Evolutionary conservation across 2,329 filamentous ascomycete genomes (phyloP), one percentile per base, ranked within the genome.

Genomic region (Cordyceps cicadae): DNA sequence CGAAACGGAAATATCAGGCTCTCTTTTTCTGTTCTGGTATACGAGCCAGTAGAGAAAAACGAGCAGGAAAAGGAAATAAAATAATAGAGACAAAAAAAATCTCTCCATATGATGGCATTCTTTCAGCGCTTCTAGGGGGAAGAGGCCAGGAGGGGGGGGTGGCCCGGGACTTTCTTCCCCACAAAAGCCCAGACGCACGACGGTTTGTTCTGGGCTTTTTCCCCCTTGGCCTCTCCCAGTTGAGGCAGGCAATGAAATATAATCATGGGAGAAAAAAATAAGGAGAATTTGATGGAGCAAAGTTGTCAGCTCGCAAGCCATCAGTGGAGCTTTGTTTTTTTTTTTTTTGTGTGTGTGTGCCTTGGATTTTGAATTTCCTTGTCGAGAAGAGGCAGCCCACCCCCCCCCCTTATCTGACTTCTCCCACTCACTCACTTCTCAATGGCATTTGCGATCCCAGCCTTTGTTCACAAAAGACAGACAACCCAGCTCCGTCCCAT

Each of bases 1-100:
- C 53, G 53, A 41, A 55, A 55, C 53, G 41, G 53, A 41, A 55
- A 53, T 53, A 53, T 52, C 32, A 53, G 29, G 21, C 11, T 14
- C 19, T 48, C 45, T 21, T 17, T 11, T 12, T 46, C 15, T 24
- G 19, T 2, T 24, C 15, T 11, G 9, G 21, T 12, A 48, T 24
- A 48, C 45, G 19, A 48, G 12, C 45, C 45, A 24, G 14, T 2
- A 34, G 15, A 14, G n/a, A 32, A 32, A 51, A 34, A 51, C 24
- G 8, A 4, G 14, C 21, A 46, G 9, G 19, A 48, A 48, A 26
- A 48, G 21, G 45, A 48, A 48, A 48, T 15, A 48, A 26, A 48
- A 15, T 29, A 26, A 48, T 6, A 48, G 45, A 48, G 45, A 48
- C 19, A 19, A 26, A 9, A 48, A 26, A 48, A 15, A 43, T 43